Percentiles rank a stretch among this genome's conserved stretches.
Conservation (phyloP, 495 filamentous ascomycete genomes). For the Poronia punctata region DNA sequence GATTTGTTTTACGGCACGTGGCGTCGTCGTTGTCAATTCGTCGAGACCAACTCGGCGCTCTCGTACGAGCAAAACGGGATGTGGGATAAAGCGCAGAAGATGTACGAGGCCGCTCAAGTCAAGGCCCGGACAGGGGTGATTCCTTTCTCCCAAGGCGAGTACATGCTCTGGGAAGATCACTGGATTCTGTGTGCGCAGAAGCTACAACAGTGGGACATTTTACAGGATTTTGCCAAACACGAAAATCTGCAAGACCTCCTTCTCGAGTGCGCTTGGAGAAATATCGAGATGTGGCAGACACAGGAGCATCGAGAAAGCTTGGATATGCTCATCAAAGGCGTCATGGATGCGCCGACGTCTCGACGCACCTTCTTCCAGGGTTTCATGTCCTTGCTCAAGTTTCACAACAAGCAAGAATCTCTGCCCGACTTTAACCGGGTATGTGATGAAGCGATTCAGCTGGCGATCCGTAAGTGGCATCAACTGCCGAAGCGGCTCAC, state of each 20-base stretch:
- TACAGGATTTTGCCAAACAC: conserved; percentile 96
- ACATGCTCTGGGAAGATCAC: conserved; percentile 99
- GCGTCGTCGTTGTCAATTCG: conserved; percentile 88
- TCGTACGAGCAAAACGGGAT: conserved; percentile 98
- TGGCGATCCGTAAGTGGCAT: conserved; percentile 97
- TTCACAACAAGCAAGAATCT: conserved; percentile 80
- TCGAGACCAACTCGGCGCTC: conserved; percentile 91
- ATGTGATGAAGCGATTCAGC: conserved; percentile 92
- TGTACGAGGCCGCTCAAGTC: conserved; percentile 94
- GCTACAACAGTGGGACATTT: conserved; percentile 96
- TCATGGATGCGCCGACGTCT: conserved; percentile 95
- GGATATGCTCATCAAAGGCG: conserved; percentile 83
- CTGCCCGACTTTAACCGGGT: conserved; percentile 75
- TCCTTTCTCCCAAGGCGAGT: conserved; percentile 93
- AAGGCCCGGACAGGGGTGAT: conserved; percentile 89
- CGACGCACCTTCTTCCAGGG: conserved; percentile 92
- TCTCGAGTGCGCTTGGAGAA: conserved; percentile 88
- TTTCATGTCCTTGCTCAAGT: conserved; percentile 91
- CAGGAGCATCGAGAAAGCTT: conserved; percentile 79
- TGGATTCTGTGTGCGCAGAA: conserved; percentile 98
- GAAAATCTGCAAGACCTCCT: conserved; percentile 98
- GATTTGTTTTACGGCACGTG: conserved; percentile 98
- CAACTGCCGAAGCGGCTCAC: conserved; percentile 89
- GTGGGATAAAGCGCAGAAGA: conserved; percentile 96
- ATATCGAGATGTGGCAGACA: conserved; percentile 85